Base-by-base conservation (phyloP, 2,329 filamentous ascomycete species). In the Alternaria gansuensis region DNA sequence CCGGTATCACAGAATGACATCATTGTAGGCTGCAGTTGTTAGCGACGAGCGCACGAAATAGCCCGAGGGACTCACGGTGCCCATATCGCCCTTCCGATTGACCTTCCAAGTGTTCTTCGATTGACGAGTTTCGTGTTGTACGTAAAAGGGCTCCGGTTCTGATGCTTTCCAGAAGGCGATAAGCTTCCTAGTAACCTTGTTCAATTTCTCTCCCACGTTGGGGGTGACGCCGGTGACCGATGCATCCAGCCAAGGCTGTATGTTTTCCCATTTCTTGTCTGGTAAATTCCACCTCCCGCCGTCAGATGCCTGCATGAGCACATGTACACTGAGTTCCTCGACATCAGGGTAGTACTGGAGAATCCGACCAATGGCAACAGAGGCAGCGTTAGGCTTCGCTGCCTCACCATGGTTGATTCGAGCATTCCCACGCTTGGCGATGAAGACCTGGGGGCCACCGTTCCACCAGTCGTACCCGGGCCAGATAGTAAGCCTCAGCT, bases 381-480 rank as follows among this genome's bases (percentile, higher is more conserved):
- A 63, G 3, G 71, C 63, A 14, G 64, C 59, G 43, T 74, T 60
- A 10, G 60, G 62, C 29, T 54, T 63, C 5, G 45, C 17, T n/a
- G 48, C 48, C 11, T 57, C 48, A 26, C 46, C 54, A 34, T 51
- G 44, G 14, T 52, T 56, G 31, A 51, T 17, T 24, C 49, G 52
- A 46, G 50, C 39, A 17, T 57, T 63, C 11, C 59, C 55, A 24
- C 48, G 51, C n/a, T 40, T 29, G 40, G 34, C 44, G 40, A 52
- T 10, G 9, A 52, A 41, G n/a, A 55, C 39, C 17, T 53, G 64
- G 3, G 62, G 54, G 21, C 53, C 52, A 40, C 57, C 58, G 37
- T 58, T 63, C 69, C 66, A 72, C 70, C 70, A 75, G 31, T 72
- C 66, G 46, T 60, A 73, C 1, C 67, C 70, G 3, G 65, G 64